Evolutionary conservation across 768 basidiomycete species (phyloP).

Genomic region (Suillus placidus): DNA sequence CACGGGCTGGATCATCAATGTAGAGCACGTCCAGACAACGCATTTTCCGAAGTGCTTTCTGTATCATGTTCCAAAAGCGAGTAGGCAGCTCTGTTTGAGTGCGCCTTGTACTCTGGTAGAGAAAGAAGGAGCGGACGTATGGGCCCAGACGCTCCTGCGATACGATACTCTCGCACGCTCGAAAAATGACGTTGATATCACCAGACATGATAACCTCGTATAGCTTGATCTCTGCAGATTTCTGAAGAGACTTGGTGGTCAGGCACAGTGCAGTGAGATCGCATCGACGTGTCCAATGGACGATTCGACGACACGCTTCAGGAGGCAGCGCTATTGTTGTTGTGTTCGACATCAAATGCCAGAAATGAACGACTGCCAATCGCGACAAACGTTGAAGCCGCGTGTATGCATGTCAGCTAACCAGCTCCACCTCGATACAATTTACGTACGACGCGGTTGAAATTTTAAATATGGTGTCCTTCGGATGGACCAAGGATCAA

Average conservation of each 20-base stretch:
- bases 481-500: not conserved
- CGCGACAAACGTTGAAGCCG: slow-evolving; percentile 9
- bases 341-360: slow-evolving; percentile 19
- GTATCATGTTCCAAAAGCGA: slow-evolving; percentile 49
- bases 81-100: slow-evolving; percentile 24
- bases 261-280: slow-evolving; percentile 49
- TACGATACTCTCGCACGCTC: slow-evolving; percentile 43
- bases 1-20: slow-evolving; percentile 42
- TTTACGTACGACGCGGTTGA: slow-evolving; percentile 8
- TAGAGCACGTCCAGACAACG: slow-evolving; percentile 46
- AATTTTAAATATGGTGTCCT: not conserved
- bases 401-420: slow-evolving; percentile 3
- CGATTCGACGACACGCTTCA: slow-evolving; percentile 47
- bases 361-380: slow-evolving; percentile 9
- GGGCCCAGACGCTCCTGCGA: slow-evolving; percentile 39
- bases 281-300: slow-evolving; percentile 34
- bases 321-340: slow-evolving; percentile 36
- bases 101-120: slow-evolving; percentile 39
- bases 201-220: slow-evolving; percentile 46
- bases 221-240: slow-evolving; percentile 48
- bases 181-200: slow-evolving; percentile 38
- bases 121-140: slow-evolving; percentile 47
- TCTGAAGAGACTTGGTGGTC: slow-evolving; percentile 50
- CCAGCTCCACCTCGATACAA: slow-evolving; percentile 4
- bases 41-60: slow-evolving; percentile 46